These are phyloP conservation scores for Dactylella cylindrospora DNA, from an alignment of 2,329 filamentous ascomycete genomes.

Conservation along the genomic window DNA sequence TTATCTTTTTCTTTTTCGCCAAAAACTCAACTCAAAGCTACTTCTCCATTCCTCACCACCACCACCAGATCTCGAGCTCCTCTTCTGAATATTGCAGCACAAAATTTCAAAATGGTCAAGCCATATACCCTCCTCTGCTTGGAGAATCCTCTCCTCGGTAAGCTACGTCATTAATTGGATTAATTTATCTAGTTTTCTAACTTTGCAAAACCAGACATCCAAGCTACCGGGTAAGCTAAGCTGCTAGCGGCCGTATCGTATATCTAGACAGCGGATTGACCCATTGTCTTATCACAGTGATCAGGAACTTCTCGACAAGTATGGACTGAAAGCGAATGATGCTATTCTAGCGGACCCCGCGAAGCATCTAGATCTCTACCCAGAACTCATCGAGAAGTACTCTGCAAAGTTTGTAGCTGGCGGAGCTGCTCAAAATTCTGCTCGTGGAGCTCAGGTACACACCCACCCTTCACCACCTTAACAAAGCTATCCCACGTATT, in stretches of 20 bases:
- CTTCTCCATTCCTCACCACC: neutral
- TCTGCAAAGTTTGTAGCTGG: constrained; percentile 93
- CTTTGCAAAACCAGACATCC: constrained; percentile 68
- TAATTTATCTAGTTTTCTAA: constrained; percentile 2
- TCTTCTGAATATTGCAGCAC: no score
- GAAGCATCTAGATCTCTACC: constrained; percentile 85
- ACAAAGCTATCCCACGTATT: constrained; percentile 34
- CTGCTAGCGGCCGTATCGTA: neutral
- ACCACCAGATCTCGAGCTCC: neutral
- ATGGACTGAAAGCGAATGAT: constrained; percentile 91
- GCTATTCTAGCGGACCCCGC: constrained; percentile 86
- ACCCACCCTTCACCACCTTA: neutral
- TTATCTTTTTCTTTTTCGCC: constrained; percentile 8
- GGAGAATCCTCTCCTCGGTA: constrained; percentile 92
- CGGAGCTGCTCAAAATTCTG: constrained; percentile 95
- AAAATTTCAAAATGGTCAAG: constrained; percentile 67
- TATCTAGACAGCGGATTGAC: no score
- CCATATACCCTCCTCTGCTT: constrained; percentile 88
- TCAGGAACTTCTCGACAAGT: constrained; percentile 84
- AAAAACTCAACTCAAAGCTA: constrained; percentile 14
- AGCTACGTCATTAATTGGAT: neutral
- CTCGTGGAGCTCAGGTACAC: constrained; percentile 77
- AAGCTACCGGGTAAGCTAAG: constrained; percentile 69
- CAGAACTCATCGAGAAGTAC: constrained; percentile 89
- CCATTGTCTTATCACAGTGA: constrained; percentile 59